phyloP scores from a whole-genome alignment of 768 basidiomycete genomes.

The Russula olivacea region DNA sequence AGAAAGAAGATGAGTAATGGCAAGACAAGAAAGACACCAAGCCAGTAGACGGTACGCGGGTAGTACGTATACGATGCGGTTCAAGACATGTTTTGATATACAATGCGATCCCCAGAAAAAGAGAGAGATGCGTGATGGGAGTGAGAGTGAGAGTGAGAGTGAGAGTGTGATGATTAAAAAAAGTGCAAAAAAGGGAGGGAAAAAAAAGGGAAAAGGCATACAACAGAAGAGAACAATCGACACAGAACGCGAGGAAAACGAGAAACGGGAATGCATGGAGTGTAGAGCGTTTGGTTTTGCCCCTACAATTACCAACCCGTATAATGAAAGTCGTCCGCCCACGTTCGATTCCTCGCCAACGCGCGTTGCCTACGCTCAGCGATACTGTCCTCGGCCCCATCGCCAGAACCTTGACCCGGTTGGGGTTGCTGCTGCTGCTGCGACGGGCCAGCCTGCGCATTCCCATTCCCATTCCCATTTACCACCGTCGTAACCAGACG shows the following conservation, averaged over 20 bases:
- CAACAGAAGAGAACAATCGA: neutral
- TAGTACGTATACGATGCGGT: conserved; percentile 13
- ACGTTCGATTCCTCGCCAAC: conserved; percentile 58
- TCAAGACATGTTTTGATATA: conserved; percentile 18
- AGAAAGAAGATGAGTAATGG: neutral
- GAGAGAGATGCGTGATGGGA: conserved; percentile 8
- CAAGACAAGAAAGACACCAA: conserved; percentile 3
- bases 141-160: neutral
- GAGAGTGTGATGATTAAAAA: neutral
- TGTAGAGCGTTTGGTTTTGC: neutral
- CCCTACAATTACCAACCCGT: conserved; percentile 49
- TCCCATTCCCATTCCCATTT: conserved; percentile 18
- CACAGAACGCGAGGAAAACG: neutral
- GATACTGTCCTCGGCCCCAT: conserved; percentile 6
- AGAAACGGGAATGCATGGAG: neutral
- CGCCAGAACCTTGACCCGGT: conserved; percentile 8
- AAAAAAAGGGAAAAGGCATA: neutral
- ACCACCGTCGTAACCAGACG: conserved; percentile 34
- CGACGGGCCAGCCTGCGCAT: conserved; percentile 21
- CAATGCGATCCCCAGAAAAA: conserved; percentile 19
- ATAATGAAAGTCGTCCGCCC: conserved; percentile 62
- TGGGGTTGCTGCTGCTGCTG: conserved; percentile 34
- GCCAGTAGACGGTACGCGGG: neutral
- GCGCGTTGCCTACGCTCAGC: conserved; percentile 31
- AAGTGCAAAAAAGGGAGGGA: neutral